phyloP scores from a whole-genome alignment of 495 filamentous ascomycete species.

The Poronia punctata region DNA sequence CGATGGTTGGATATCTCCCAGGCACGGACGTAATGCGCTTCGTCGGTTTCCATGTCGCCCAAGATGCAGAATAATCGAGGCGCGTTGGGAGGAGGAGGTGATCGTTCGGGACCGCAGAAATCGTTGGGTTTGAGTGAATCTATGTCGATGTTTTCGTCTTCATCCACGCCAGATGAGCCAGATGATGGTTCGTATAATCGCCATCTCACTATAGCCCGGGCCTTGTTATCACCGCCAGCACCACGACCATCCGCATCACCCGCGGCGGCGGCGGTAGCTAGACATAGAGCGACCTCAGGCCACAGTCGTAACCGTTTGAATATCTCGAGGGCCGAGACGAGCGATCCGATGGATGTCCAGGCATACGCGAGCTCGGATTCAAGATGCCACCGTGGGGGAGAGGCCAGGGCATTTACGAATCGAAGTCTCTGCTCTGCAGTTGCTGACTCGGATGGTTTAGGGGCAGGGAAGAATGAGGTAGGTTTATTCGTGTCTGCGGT shows the following conservation, averaged over 20 bases:
- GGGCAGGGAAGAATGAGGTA: conserved; percentile 76
- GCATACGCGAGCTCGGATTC: conserved; percentile 87
- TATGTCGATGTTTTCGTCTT: conserved; percentile 46
- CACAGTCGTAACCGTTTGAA: conserved; percentile 92
- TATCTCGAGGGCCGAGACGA: conserved; percentile 88
- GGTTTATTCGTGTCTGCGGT: conserved; percentile 25
- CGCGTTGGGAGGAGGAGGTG: conserved; percentile 70
- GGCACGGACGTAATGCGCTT: conserved; percentile 69
- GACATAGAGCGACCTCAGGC: conserved; percentile 91
- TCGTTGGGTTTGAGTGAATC: conserved; percentile 44
- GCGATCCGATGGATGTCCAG: conserved; percentile 80
- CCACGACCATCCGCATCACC: conserved; percentile 55
- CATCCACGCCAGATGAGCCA: conserved; percentile 26
- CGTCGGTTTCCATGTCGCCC: conserved; percentile 76
- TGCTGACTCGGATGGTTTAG: conserved; percentile 70
- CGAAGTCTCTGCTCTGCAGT: conserved; percentile 65
- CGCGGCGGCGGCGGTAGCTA: conserved; percentile 50
- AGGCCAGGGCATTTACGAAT: conserved; percentile 75
- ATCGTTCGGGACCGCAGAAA: conserved; percentile 52
- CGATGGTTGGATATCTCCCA: conserved; percentile 79
- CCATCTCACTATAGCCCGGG: conserved; percentile 61
- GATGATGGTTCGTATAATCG: conserved; percentile 60
- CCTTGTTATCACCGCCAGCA: conserved; percentile 64
- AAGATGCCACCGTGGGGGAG: conserved; percentile 85
- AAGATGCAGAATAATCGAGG: conserved; percentile 89